Conservation (phyloP, 352 stramenopile genomes). For the Phytophthora lateralis region DNA sequence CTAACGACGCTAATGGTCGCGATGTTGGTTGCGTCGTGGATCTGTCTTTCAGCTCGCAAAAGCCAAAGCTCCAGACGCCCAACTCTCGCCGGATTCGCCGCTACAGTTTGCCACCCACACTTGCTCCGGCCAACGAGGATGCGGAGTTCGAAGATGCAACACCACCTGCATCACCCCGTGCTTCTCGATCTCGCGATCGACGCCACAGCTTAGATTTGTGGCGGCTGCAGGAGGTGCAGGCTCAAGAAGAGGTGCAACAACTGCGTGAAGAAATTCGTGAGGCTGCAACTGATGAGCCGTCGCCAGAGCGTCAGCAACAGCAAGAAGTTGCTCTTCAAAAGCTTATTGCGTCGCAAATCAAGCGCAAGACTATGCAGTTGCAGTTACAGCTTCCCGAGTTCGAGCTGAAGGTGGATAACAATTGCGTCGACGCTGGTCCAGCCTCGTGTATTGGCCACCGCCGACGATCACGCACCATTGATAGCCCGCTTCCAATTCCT, state of each 20-base stretch:
- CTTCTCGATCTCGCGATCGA: conserved; percentile 36
- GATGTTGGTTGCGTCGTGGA: conserved; percentile 38
- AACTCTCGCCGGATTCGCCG: conserved; percentile 36
- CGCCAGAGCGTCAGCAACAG: conserved; percentile 70
- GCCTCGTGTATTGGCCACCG: conserved; percentile 29
- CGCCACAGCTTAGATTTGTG: conserved; percentile 62
- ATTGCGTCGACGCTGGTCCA: conserved; percentile 28
- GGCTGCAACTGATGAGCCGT: conserved; percentile 58
- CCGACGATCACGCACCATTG: conserved; percentile 24
- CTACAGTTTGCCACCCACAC: conserved; percentile 30
- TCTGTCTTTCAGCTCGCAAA: conserved; percentile 33
- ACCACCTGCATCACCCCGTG: conserved; percentile 37
- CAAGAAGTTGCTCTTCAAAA: conserved; percentile 76
- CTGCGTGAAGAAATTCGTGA: conserved; percentile 64
- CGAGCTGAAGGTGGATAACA: conserved; percentile 42
- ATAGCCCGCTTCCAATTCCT: conserved; percentile 18
- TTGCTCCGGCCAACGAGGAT: conserved; percentile 31
- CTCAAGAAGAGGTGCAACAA: conserved; percentile 45
- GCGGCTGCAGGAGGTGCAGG: conserved; percentile 47
- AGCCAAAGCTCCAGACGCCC: conserved; percentile 44
- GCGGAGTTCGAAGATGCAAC: conserved; percentile 17
- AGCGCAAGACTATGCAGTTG: conserved; percentile 58
- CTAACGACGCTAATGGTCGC: conserved; percentile 38
- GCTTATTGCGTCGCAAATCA: conserved; percentile 68
- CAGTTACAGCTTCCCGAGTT: conserved; percentile 52